Percentiles rank a stretch among this genome's conserved stretches.
These are phyloP conservation scores for Endocalyx cinctus DNA, from an alignment of 2,329 filamentous ascomycete genomes.

Conservation along the genomic window DNA sequence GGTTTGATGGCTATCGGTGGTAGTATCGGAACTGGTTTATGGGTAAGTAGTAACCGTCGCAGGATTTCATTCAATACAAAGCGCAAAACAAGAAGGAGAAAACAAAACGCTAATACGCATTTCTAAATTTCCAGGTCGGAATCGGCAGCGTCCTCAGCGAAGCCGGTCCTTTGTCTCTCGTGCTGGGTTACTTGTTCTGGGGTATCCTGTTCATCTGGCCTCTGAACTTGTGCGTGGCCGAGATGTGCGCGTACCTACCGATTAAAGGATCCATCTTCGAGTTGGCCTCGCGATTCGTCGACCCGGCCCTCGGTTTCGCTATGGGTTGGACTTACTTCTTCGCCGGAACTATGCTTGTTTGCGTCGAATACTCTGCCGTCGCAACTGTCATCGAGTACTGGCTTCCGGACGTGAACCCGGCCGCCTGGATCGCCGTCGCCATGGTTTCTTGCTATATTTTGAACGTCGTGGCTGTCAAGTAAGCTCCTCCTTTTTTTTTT, in stretches of 20 bases:
- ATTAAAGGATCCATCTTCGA: slow-evolving; percentile 51
- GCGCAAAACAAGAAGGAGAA: too few species aligned
- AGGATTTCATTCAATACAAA: too few species aligned
- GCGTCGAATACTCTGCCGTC: slow-evolving; percentile 40
- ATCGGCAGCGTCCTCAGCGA: slow-evolving; percentile 38
- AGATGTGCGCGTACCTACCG: slow-evolving; percentile 54
- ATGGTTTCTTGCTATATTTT: slow-evolving; percentile 41
- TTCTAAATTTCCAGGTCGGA: slow-evolving; percentile 26
- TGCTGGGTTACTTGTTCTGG: slow-evolving; percentile 42
- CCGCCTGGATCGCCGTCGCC: slow-evolving; percentile 45
- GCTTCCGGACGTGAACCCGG: slow-evolving; percentile 37
- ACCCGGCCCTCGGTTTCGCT: slow-evolving; percentile 46
- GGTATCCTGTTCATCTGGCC: slow-evolving; percentile 41
- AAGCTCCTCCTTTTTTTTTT: slow-evolving; percentile 19
- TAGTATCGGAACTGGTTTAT: slow-evolving; percentile 41
- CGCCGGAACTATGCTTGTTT: slow-evolving; percentile 40
- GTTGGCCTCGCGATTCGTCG: slow-evolving; percentile 49
- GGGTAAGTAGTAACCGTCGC: slow-evolving; percentile 24
- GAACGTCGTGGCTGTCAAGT: slow-evolving; percentile 43
- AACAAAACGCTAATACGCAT: too few species aligned
- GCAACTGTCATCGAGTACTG: slow-evolving; percentile 42
- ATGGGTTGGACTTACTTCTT: slow-evolving; percentile 50
- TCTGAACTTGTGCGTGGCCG: slow-evolving; percentile 43
- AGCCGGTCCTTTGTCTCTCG: slow-evolving; percentile 38
- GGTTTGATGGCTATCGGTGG: slow-evolving; percentile 47